Conservation (phyloP, 2,329 filamentous ascomycete genomes). For the Bipolaris zeicola region DNA sequence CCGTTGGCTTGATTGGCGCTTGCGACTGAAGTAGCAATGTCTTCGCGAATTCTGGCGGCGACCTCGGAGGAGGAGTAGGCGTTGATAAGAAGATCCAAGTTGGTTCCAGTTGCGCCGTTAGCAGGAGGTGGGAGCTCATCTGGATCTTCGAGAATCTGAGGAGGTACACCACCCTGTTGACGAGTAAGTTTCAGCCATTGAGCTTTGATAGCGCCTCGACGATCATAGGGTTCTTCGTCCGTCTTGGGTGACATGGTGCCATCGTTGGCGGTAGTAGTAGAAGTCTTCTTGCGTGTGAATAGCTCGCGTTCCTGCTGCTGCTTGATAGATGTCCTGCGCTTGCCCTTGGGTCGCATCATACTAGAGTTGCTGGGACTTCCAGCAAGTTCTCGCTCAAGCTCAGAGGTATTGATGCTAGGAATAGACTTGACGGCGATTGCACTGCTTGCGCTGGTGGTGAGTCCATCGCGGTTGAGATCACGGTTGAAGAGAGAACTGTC, state of each 20-base stretch:
- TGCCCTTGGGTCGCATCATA: constrained; percentile 66
- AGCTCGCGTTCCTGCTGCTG: constrained; percentile 87
- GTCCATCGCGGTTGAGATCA: constrained; percentile 67
- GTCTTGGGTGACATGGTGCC: constrained; percentile 63
- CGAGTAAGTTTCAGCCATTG: constrained; percentile 66
- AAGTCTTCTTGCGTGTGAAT: constrained; percentile 78
- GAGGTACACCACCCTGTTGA: constrained; percentile 59
- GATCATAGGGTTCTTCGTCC: constrained; percentile 63
- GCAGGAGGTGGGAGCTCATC: constrained; percentile 66
- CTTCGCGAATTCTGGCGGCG: constrained; percentile 72
- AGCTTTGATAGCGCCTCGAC: constrained; percentile 56
- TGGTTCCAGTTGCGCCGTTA: constrained; percentile 64
- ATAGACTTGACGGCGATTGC: constrained; percentile 89
- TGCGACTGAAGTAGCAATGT: constrained; percentile 73
- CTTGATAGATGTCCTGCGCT: constrained; percentile 79
- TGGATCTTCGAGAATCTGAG: constrained; percentile 71
- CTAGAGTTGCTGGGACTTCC: constrained; percentile 67
- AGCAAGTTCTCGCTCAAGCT: constrained; percentile 64
- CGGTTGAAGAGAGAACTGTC: constrained; percentile 63
- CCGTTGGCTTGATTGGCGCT: constrained; percentile 71
- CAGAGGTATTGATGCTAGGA: constrained; percentile 78
- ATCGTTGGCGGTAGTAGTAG: constrained; percentile 54
- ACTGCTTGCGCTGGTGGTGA: constrained; percentile 80
- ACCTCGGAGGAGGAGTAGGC: constrained; percentile 81
- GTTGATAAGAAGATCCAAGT: constrained; percentile 79